These are phyloP conservation scores for Fusarium denticulatum DNA, from an alignment of 2,329 filamentous ascomycete genomes.

Conservation along the genomic window DNA sequence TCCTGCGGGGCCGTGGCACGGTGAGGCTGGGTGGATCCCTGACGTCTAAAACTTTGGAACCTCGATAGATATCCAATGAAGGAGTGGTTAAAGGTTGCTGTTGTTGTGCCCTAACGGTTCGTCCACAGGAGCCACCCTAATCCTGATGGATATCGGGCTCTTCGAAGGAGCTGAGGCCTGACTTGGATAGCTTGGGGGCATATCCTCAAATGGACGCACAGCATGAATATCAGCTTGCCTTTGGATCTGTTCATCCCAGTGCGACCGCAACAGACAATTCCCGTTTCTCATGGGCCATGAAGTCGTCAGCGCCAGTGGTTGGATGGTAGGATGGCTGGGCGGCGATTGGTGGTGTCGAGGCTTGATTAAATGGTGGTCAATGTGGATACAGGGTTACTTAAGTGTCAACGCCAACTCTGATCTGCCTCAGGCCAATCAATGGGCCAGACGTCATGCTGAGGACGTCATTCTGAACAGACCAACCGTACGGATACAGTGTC, in stretches of 20 bases:
- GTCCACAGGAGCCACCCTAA: conserved; percentile 37
- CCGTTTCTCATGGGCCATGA: conserved; percentile 16
- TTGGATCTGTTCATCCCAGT: conserved; percentile 23
- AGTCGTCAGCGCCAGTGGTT: conserved; percentile 28
- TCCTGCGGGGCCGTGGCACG: conserved; percentile 41
- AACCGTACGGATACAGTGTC: conserved; percentile 12
- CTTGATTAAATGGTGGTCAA: conserved; percentile 27
- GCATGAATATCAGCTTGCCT: conserved; percentile 4
- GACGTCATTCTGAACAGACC: conserved; percentile 37
- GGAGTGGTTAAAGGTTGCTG: conserved; percentile 32
- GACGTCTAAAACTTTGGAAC: conserved; percentile 37
- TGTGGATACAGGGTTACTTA: conserved; percentile 39
- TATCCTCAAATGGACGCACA: not conserved
- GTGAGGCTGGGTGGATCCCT: conserved; percentile 43
- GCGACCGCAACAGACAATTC: conserved; percentile 18
- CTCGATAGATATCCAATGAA: conserved; percentile 39
- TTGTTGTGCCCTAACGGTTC: conserved; percentile 46
- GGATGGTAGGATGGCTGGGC: conserved; percentile 29
- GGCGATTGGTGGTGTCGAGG: conserved; percentile 37
- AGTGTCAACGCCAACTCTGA: conserved; percentile 38
- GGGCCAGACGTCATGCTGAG: conserved; percentile 37
- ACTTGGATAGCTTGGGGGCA: not conserved
- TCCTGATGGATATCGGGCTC: not conserved
- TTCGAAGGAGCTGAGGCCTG: not conserved
- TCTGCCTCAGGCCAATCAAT: conserved; percentile 31